Conservation (phyloP, 495 filamentous ascomycete species). For the Talaromyces trachyspermus region DNA sequence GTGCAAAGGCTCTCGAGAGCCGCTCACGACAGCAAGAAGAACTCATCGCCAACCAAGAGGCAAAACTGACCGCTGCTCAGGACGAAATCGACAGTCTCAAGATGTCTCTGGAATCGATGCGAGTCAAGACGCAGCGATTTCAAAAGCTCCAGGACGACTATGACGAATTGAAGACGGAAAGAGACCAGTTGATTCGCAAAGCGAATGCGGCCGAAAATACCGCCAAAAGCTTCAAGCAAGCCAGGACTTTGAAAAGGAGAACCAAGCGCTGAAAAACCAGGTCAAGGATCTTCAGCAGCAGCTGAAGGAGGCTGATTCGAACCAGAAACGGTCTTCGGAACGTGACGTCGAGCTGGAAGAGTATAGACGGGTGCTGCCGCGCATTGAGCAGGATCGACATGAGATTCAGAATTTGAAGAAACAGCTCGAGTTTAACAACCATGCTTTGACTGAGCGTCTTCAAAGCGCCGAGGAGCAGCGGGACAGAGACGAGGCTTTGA, state of each 20-base stretch:
- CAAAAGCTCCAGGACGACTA: constrained; percentile 59
- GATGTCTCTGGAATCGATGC: constrained; percentile 34
- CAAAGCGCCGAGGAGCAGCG: constrained; percentile 48
- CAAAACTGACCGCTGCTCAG: constrained; percentile 40
- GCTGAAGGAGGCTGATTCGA: constrained; percentile 44
- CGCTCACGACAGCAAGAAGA: constrained; percentile 48
- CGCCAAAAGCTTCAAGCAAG: constrained; percentile 68
- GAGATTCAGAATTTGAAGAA: constrained; percentile 51
- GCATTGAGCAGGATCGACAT: constrained; percentile 54
- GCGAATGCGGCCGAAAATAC: constrained; percentile 71
- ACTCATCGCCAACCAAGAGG: constrained; percentile 51
- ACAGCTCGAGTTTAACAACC: constrained; percentile 52
- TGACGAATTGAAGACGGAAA: constrained; percentile 63
- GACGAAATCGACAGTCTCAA: constrained; percentile 36
- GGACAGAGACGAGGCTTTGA: constrained; percentile 45
- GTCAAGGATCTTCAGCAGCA: constrained; percentile 51
- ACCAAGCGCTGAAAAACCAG: constrained; percentile 53
- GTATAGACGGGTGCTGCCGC: constrained; percentile 47
- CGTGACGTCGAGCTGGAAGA: constrained; percentile 53
- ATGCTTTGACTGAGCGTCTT: constrained; percentile 45
- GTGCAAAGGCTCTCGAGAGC: constrained; percentile 38
- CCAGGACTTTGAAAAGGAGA: constrained; percentile 64
- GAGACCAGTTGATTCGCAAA: constrained; percentile 68
- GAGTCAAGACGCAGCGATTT: constrained; percentile 38
- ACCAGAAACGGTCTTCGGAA: constrained; percentile 36